Base-by-base conservation (phyloP, 1,284 basidiomycete genomes). In the Ganoderma boninense region DNA sequence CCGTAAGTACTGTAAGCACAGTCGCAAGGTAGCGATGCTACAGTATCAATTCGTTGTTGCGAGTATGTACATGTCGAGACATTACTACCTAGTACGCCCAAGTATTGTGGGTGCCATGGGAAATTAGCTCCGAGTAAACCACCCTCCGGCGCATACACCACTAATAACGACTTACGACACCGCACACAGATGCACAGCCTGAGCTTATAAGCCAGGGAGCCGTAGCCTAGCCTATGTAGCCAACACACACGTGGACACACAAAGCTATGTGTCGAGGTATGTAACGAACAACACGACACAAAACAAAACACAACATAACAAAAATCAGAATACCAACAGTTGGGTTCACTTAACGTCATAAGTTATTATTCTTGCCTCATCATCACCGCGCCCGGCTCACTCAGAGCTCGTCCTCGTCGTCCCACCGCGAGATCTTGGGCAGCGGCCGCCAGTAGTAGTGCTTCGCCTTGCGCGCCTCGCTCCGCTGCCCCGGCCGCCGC, bases 401-500 rank as follows among this genome's bases (percentile, higher is more conserved):
- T 72, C 63, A 80, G 43, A 80, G 64, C 69, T 79, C 77, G 69
- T 80, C 79, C 77, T 80, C 79, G 1, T 72, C 76, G 62, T 81
- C 80, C 80, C 80, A 81, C 63, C 78, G 74, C 63, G 77, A 78
- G 63, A 80, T 79, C 75, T 81, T 81, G 44, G 76, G 78, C 60
- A 81, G 70, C 16, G 92, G 92, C 52, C 85, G 85, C 83, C 89
- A 94, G 80, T 94, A 94, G 81, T 94, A 94, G 79, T 93, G 91
- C 79, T 94, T 94, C 72, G 90, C 91, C 81, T 92, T 91, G 85
- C 90, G 93, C 78, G 92, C 93, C 80, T 89, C 91, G 64, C 80
- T 89, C 68, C 93, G 81, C 80, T 93, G 93, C 68, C 85, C 90
- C 23, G 89, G 87, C 20, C 91, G 87, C 2, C 91, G 91, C 90